These are phyloP conservation scores for Marsdenia floribunda DNA, from an alignment of 257 asterid genomes.

Conservation along the genomic window DNA sequence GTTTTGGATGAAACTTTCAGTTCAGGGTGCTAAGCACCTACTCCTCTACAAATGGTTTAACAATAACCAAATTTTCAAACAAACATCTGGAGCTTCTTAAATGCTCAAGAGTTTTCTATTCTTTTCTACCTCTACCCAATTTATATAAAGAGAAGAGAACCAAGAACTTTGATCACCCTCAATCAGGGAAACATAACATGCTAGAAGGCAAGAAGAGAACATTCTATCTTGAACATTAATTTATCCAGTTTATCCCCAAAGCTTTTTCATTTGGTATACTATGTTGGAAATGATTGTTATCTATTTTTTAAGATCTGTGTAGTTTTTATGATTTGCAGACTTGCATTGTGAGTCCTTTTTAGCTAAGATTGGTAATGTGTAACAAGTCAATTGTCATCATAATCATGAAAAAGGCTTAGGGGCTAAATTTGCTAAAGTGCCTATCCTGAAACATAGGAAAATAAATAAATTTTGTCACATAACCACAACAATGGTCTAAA, in stretches of 20 bases:
- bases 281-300: no score
- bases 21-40: neutral
- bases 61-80: neutral
- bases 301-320: no score
- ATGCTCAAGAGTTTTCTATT: neutral
- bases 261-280: no score
- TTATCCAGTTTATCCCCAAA: no score
- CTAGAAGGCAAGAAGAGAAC: neutral
- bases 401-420: no score
- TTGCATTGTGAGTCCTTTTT: no score
- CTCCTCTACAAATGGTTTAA: neutral
- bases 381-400: no score
- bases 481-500: neutral
- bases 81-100: neutral
- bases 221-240: neutral
- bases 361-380: no score
- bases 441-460: no score
- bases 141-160: neutral
- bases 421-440: no score
- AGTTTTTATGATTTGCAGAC: no score
- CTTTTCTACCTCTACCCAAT: neutral
- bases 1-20: neutral
- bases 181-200: neutral
- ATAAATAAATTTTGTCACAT: no score
- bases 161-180: neutral